Base-by-base conservation (phyloP, 148 eudicot species). In the Rhododendron ovatum region DNA sequence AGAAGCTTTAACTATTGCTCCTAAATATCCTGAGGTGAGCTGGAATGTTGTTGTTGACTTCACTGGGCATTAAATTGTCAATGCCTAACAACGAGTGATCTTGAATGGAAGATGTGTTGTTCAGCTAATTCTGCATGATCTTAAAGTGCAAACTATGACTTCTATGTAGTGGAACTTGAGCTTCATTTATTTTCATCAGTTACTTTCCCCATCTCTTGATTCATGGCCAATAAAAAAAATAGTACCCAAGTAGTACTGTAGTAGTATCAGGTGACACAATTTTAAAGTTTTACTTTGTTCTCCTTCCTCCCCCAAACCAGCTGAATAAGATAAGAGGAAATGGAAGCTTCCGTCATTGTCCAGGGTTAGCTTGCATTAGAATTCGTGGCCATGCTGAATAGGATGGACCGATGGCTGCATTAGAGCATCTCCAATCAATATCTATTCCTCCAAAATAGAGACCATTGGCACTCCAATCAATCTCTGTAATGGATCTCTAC, bases 11-110 rank as follows among this genome's bases (percentile, higher is more conserved):
- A 57, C 65, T 74, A 78, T 89, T 77, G 93, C 94, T 74, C 96
- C 96, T 74, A 85, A 86, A 24, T 93, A 91, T 87, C 88, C 91
- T 48, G 92, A 94, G 94, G 99, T 93, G 86, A 88, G 90, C 82
- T 69, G 73, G n/a, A 59, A 67, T 24, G 30, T 75, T 83, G 28
- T 82, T 82, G 33, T 50, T 53, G 51, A 7, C 22, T 88, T 78
- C 67, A 18, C 11, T 81, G 47, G 35, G 22, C 80, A 55, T 86
- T 53, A 75, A 26, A 33, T 71, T 48, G 5, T 48, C 35, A 82
- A 12, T 35, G 35, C 61, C 78, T 37, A 28, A 73, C 59, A 86
- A 73, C 48, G 74, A 17, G 24, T 39, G 10, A 74, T 79, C 78
- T 48, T 82, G 48, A 82, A 89, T 69, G 28, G 18, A 61, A 30